phyloP scores from a whole-genome alignment of 352 stramenopile species.

The Hyaloperonospora arabidopsidis region DNA sequence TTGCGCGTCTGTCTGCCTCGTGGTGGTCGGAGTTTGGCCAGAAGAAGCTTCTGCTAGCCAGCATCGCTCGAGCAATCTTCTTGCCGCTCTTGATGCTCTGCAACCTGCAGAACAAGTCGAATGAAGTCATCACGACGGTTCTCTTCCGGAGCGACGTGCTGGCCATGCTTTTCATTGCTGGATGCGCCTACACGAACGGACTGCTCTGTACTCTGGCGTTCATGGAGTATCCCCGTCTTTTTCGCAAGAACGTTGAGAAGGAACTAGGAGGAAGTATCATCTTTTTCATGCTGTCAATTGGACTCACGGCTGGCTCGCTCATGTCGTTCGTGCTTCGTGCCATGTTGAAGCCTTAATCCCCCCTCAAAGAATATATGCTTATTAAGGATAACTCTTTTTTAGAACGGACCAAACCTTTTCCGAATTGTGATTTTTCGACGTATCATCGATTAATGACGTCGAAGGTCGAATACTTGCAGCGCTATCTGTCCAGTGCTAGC shows the following conservation, averaged over 20 bases:
- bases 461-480: slow-evolving; percentile 77
- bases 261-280: slow-evolving; percentile 70
- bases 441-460: too few species aligned
- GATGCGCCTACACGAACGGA: slow-evolving; percentile 63
- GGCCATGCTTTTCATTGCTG: slow-evolving; percentile 45
- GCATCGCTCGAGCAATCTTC: slow-evolving; percentile 42
- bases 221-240: slow-evolving; percentile 66
- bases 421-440: too few species aligned
- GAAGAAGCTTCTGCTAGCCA: slow-evolving; percentile 32
- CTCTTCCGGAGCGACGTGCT: slow-evolving; percentile 68
- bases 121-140: slow-evolving; percentile 58
- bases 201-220: slow-evolving; percentile 61
- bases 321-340: slow-evolving; percentile 69
- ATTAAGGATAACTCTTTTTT: too few species aligned
- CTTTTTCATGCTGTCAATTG: slow-evolving; percentile 75
- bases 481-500: slow-evolving; percentile 45
- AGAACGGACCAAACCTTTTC: too few species aligned
- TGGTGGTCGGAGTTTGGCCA: slow-evolving; percentile 27
- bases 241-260: slow-evolving; percentile 53
- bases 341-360: slow-evolving; percentile 59
- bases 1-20: slow-evolving; percentile 48
- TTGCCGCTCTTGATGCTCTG: slow-evolving; percentile 69
- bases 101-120: slow-evolving; percentile 64
- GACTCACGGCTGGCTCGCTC: slow-evolving; percentile 61
- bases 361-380: too few species aligned